These are phyloP conservation scores for Mortierella sp. DNA, from an alignment of 371 early-diverging fungal genomes.

Conservation along the genomic window DNA sequence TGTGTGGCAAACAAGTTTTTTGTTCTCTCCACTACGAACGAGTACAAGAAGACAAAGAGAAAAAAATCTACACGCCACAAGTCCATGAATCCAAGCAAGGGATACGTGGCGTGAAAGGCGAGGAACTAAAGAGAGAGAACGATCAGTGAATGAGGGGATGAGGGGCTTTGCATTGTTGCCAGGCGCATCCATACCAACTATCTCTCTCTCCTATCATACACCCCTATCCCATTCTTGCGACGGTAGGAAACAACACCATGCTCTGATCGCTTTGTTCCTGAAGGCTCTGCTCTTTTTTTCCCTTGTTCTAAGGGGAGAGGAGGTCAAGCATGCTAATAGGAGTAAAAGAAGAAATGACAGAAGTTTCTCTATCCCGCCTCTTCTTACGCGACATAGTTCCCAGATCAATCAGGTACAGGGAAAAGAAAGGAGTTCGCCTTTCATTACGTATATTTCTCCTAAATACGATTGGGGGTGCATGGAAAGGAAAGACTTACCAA, in stretches of 20 bases:
- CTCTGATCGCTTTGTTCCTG: neutral
- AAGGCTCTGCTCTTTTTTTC: neutral
- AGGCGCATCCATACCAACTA: neutral
- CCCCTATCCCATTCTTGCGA: neutral
- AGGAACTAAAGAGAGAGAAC: neutral
- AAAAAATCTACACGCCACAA: neutral
- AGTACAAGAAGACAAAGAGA: neutral
- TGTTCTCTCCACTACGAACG: neutral
- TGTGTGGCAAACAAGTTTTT: slow-evolving; percentile 1
- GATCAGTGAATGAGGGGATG: neutral
- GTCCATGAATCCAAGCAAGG: neutral
- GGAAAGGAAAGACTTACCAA: neutral
- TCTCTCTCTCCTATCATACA: neutral
- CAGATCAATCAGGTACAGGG: too few species aligned
- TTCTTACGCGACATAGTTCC: too few species aligned
- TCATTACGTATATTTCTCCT: too few species aligned
- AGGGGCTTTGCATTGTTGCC: neutral
- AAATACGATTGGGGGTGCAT: too few species aligned
- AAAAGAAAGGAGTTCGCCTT: too few species aligned
- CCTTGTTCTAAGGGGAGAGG: neutral
- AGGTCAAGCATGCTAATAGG: neutral
- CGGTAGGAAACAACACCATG: neutral
- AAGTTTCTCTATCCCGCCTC: too few species aligned
- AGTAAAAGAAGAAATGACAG: too few species aligned
- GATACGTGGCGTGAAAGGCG: neutral